Conservation (phyloP, 164 flowering plant genomes). For the Vitis rotundifolia region DNA sequence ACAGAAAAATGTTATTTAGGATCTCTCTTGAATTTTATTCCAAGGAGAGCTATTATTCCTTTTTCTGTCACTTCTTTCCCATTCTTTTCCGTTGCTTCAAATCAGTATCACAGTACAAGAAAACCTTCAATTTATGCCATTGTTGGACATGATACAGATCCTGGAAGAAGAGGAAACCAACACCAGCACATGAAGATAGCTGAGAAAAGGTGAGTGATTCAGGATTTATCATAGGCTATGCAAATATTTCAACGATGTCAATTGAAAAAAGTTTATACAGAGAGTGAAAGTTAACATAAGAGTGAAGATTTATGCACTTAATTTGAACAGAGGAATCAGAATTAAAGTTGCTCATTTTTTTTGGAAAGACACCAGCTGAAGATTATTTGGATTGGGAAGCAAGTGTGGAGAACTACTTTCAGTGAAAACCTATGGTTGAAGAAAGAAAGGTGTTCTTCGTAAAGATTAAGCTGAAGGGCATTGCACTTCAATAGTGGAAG, state of each 20-base stretch:
- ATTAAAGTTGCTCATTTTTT: too few species aligned
- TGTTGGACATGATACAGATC: too few species aligned
- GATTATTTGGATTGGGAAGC: constrained; percentile 4
- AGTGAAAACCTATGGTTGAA: background rate
- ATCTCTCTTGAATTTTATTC: too few species aligned
- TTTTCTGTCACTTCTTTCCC: too few species aligned
- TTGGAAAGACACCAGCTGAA: background rate
- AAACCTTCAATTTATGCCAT: too few species aligned
- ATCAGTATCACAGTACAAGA: too few species aligned
- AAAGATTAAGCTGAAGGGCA: constrained; percentile 2
- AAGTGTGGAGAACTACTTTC: background rate
- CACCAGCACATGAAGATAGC: background rate
- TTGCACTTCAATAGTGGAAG: constrained; percentile 13
- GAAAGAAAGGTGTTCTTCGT: constrained; percentile 8
- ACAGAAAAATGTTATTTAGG: too few species aligned
- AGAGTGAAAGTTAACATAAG: too few species aligned
- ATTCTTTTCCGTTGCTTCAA: too few species aligned
- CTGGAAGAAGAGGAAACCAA: background rate
- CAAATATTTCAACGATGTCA: background rate
- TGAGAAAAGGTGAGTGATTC: background rate
- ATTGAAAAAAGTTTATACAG: background rate
- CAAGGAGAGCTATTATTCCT: too few species aligned
- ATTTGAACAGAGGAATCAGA: background rate
- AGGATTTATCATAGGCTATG: background rate
- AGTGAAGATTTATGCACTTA: background rate